Conservation (phyloP, 2,329 filamentous ascomycete species). For the Hypoxylon sp. region DNA sequence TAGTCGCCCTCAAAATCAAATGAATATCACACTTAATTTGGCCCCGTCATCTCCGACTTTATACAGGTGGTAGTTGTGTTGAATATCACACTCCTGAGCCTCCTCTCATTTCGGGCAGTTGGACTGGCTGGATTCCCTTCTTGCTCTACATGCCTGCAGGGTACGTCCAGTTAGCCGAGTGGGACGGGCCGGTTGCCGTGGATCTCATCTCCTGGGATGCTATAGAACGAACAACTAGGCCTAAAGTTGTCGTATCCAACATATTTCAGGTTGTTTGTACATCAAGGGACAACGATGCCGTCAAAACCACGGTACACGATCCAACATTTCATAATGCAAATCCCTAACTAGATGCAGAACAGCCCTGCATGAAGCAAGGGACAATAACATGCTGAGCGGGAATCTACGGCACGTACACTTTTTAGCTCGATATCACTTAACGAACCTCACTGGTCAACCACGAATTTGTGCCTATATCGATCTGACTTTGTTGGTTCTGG, state of each 20-base stretch:
- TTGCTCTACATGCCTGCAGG: conserved; percentile 6
- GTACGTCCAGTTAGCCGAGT: conserved; percentile 31
- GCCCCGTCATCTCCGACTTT: conserved; percentile 12
- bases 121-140: not conserved
- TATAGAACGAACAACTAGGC: conserved; percentile 20
- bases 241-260: conserved; percentile 1
- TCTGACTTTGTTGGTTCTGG: conserved; percentile 5
- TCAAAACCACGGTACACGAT: conserved; percentile 13
- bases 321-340: conserved; percentile 21
- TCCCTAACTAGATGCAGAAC: conserved; percentile 27
- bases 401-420: conserved; percentile 32
- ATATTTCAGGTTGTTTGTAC: conserved; percentile 9
- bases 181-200: conserved; percentile 41
- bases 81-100: not conserved
- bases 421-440: conserved; percentile 21
- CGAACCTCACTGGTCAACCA: conserved; percentile 8
- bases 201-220: conserved; percentile 35
- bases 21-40: not conserved
- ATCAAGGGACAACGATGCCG: conserved; percentile 4
- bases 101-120: conserved; percentile 8
- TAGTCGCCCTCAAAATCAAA: not conserved
- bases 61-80: not conserved
- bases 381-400: conserved; percentile 24
- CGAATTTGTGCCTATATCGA: not conserved
- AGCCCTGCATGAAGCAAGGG: conserved; percentile 40